Evolutionary conservation across 2,329 filamentous ascomycete genomes (phyloP).

Genomic region (Fusarium acutatum): DNA sequence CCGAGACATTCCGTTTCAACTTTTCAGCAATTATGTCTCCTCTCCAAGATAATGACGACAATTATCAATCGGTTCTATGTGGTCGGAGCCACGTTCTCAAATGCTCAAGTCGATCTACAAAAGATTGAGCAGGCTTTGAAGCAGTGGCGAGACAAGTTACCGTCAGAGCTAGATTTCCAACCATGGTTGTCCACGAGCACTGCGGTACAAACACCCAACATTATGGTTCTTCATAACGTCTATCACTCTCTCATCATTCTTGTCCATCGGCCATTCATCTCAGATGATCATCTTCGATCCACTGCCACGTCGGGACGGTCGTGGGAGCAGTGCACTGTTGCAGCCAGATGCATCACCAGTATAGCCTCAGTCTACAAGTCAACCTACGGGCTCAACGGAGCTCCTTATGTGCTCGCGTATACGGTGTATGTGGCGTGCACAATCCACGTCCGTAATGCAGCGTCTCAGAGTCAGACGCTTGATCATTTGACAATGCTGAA

Average conservation of each 20-base stretch:
- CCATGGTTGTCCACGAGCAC: not conserved
- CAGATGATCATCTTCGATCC: slow-evolving; percentile 2
- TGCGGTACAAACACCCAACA: not conserved
- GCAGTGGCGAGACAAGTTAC: not conserved
- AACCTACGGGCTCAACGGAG: not conserved
- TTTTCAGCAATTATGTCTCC: slow-evolving; percentile 6
- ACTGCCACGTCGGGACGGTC: not conserved
- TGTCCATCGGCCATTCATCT: slow-evolving; percentile 7
- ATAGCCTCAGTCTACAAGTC: slow-evolving; percentile 3
- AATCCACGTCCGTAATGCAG: slow-evolving; percentile 6
- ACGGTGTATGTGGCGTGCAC: slow-evolving; percentile 7
- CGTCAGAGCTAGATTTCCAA: not conserved
- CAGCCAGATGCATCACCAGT: not conserved
- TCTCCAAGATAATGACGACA: slow-evolving; percentile 7
- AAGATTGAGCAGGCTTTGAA: slow-evolving; percentile 2
- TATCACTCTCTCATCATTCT: slow-evolving; percentile 5
- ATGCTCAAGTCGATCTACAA: not conserved
- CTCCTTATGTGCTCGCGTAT: slow-evolving; percentile 10
- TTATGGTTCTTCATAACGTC: slow-evolving; percentile 6
- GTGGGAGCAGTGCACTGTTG: slow-evolving; percentile 4
- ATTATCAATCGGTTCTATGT: slow-evolving; percentile 15
- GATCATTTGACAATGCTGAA: not conserved
- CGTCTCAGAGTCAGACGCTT: not conserved
- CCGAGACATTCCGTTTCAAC: slow-evolving; percentile 6
- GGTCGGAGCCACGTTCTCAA: slow-evolving; percentile 1